Base-by-base conservation (phyloP, 1,284 basidiomycete genomes). In the Ceratobasidium sp. region DNA sequence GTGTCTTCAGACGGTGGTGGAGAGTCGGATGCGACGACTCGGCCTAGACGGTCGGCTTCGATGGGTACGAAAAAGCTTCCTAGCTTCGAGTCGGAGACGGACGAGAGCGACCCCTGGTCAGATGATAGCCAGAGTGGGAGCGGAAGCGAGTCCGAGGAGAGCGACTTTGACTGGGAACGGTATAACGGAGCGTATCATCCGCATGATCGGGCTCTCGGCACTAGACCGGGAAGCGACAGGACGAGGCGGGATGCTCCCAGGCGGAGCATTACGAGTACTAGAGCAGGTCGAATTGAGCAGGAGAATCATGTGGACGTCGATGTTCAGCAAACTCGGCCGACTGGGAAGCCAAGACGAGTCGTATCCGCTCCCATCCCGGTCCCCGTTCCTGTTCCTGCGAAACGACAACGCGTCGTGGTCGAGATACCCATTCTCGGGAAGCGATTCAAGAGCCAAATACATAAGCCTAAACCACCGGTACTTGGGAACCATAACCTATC, bases 91-190 rank as follows among this genome's bases (percentile, higher is more conserved):
- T 31, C 47, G 9, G 69, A 44, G 57, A 27, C 29, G 19, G 57
- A 56, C 14, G 48, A 19, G 29, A 44, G 41, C 50, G 50, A 45
- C 24, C 1, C 29, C 7, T 54, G 17, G 14, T 51, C 19, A n/a
- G 29, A 48, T 17, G 44, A 50, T 14, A 62, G 57, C 11, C 57
- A 73, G 29, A 47, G 53, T 17, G 66, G 56, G 9, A 44, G 54
- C 33, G 27, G 50, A 2, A n/a, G 45, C 44, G 54, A 31, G 36
- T 5, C 11, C 6, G 53, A 22, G 27, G 67, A 72, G 57, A 73
- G 69, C 47, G 69, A 73, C 48, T 73, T 73, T 62, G 69, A 73
- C 41, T 73, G 69, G 69, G 24, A 45, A 11, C 69, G 51, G 57
- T 73, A 73, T 48, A 73, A 73, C 24, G 36, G 69, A 27, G 19